Conservation (phyloP, 225 moss, liverwort and hornwort species). For the Marchantia polymorpha region DNA sequence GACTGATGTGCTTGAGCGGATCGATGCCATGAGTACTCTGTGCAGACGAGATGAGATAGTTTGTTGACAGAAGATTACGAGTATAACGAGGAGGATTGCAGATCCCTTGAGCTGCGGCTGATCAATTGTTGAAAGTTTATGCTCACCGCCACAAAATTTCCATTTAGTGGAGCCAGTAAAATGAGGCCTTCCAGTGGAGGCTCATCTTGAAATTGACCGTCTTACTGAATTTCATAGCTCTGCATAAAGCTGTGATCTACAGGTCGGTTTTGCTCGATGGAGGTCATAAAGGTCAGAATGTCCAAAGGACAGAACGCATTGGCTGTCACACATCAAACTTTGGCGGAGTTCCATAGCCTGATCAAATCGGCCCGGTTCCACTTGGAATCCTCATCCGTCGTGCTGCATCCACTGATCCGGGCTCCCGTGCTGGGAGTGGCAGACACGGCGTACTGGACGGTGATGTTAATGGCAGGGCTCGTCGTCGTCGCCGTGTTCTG, state of each 20-base stretch:
- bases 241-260: slow-evolving; percentile 9
- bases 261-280: not conserved
- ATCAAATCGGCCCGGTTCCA: slow-evolving; percentile 16
- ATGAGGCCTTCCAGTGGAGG: not conserved
- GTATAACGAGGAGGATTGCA: no score
- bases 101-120: no score
- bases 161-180: not conserved
- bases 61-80: no score
- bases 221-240: not conserved
- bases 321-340: slow-evolving; percentile 22
- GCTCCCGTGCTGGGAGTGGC: slow-evolving; percentile 20
- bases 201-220: not conserved
- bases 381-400: slow-evolving; percentile 6
- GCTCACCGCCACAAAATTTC: no score
- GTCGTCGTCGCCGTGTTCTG: slow-evolving; percentile 14
- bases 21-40: no score
- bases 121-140: not conserved
- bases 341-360: slow-evolving; percentile 20
- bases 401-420: slow-evolving; percentile 15
- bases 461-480: slow-evolving; percentile 19
- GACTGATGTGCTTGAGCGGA: no score
- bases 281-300: slow-evolving; percentile 18
- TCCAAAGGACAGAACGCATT: slow-evolving; percentile 16
- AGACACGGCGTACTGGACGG: slow-evolving; percentile 19
- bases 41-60: no score